Evolutionary conservation across 2,329 filamentous ascomycete genomes (phyloP), one percentile per base, ranked within the genome.

Genomic region (Acephala macrosclerotiorum): DNA sequence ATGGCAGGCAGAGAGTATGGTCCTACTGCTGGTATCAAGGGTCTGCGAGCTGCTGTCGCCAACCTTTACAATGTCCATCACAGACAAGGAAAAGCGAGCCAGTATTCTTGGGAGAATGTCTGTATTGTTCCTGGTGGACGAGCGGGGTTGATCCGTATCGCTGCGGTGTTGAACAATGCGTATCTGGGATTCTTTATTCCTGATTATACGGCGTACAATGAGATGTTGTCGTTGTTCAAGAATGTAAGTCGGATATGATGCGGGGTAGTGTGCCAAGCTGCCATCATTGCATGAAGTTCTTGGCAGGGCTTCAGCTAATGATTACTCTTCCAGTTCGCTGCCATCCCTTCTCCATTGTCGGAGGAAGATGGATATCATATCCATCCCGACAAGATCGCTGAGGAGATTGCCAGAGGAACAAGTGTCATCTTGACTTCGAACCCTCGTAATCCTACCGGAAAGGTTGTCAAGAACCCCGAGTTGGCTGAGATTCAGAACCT

Each of bases 21-120:
- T 42, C 95, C 95, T 35, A 97, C 94, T 5, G 94, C 95, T 45
- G 95, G 95, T 75, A 98, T 97, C 84, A 95, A 93, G 82, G 90
- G 93, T 29, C 84, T 98, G 70, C 87, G 95, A 72, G 91, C 93
- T 75, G 95, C 95, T 20, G 94, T 98, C 53, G 95, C 95, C 65
- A 89, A 89, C 66, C 86, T 98, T 68, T 98, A 98, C 86, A 98
- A 98, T 76, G 91, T 91, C 78, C 92, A 95, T 79, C 95, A 97
- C 75, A 89, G 95, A 70, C 82, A 95, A 81, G 93, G 91, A 75
- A 96, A 96, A 82, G 85, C 89, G 12, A 95, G 91, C 79, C 85
- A 96, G 80, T 98, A 98, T 79, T 96, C 92, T 6, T 97, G 93
- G 91, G 95, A 98, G 83, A 98, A 98, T 78, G 95, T 97, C 20